Evolutionary conservation across 768 basidiomycete species (phyloP).

Genomic region (Mycena sanguinolenta): DNA sequence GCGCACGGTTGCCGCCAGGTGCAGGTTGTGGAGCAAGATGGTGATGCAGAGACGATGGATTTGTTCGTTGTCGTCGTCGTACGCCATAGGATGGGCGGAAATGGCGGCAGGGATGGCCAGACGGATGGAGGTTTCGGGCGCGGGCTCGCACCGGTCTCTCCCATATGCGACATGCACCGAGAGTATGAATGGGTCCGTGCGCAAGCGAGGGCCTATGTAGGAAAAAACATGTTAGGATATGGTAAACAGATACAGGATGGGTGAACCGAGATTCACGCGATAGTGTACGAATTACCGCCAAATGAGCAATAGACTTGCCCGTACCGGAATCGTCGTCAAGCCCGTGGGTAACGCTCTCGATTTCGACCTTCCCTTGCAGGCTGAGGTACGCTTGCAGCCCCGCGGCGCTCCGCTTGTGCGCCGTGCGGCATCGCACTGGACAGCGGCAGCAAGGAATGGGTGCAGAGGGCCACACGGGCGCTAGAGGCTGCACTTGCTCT

Average conservation of each 20-base stretch:
- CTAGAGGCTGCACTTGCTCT: background rate
- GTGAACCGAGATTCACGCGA: background rate
- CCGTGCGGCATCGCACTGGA: background rate
- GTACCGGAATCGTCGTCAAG: background rate
- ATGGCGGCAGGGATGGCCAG: background rate
- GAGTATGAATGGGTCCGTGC: conserved; percentile 5
- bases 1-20: background rate
- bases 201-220: background rate
- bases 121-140: background rate
- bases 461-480: conserved; percentile 9
- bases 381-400: background rate
- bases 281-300: no score
- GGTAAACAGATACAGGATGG: background rate
- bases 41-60: background rate
- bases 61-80: background rate
- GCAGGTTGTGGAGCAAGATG: background rate
- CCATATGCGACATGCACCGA: conserved; percentile 14
- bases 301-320: no score
- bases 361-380: no score
- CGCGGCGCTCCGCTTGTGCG: background rate
- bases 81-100: background rate
- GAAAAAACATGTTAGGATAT: background rate
- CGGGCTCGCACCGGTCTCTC: conserved; percentile 6
- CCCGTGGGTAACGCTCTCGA: background rate
- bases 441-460: conserved; percentile 4